Conservation (phyloP, 257 asterid species). For the Misopates orontium region DNA sequence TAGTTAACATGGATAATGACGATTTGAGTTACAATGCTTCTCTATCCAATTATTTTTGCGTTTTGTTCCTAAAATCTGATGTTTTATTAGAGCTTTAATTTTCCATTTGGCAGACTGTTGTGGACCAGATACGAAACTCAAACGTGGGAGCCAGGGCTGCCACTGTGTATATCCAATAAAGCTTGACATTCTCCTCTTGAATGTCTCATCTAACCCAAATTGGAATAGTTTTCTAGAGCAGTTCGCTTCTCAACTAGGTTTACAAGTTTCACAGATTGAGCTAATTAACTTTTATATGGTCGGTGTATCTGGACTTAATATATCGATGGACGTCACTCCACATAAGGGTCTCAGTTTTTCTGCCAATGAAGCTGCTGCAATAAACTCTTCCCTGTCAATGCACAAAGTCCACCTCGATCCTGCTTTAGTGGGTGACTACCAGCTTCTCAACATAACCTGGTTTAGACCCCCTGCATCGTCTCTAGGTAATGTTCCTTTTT, state of each 20-base stretch:
- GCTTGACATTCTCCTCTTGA: slow-evolving; percentile 83
- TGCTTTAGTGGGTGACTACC: slow-evolving; percentile 75
- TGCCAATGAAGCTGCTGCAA: slow-evolving; percentile 58
- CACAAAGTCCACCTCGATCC: slow-evolving; percentile 74
- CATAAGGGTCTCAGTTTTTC: slow-evolving; percentile 70
- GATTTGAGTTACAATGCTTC: neutral
- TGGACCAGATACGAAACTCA: slow-evolving; percentile 76
- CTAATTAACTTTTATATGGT: slow-evolving; percentile 82
- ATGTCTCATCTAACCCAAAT: slow-evolving; percentile 76
- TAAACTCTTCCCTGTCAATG: slow-evolving; percentile 60
- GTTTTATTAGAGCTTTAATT: slow-evolving; percentile 22
- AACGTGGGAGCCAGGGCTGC: slow-evolving; percentile 76
- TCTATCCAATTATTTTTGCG: neutral
- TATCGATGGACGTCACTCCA: slow-evolving; percentile 93
- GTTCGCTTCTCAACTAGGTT: slow-evolving; percentile 71
- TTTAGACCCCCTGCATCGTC: slow-evolving; percentile 59
- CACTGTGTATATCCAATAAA: slow-evolving; percentile 83
- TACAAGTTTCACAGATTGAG: slow-evolving; percentile 84
- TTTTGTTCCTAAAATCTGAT: neutral
- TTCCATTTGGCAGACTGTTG: slow-evolving; percentile 70
- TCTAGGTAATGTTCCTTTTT: slow-evolving; percentile 53
- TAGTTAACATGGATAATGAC: neutral
- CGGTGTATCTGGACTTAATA: slow-evolving; percentile 74
- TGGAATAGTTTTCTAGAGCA: slow-evolving; percentile 75
- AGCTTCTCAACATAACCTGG: slow-evolving; percentile 84